phyloP scores from a whole-genome alignment of 306 rosid species.

The Fragaria iinumae region DNA sequence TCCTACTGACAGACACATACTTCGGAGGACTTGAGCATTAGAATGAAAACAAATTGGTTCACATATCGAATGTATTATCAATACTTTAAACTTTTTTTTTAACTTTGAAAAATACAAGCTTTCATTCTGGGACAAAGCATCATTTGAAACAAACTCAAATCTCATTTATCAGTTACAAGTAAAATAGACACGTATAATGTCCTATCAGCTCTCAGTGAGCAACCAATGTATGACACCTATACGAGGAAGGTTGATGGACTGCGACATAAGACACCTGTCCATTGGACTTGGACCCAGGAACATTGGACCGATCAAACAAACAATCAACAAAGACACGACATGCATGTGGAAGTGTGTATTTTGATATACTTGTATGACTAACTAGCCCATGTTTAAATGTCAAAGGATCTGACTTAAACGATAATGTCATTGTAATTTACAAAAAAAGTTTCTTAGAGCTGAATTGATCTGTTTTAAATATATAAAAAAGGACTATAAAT shows the following conservation, averaged over 20 bases:
- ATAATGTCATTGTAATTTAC: not conserved
- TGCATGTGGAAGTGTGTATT: not conserved
- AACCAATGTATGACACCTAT: no score
- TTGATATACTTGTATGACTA: not conserved
- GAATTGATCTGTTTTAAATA: not conserved
- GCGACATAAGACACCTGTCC: not conserved
- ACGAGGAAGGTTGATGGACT: not conserved
- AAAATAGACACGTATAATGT: not conserved
- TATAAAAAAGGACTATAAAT: not conserved
- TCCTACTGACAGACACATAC: not conserved
- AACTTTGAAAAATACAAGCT: not conserved
- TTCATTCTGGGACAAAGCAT: not conserved
- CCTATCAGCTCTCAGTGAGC: not conserved
- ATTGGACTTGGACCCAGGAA: not conserved
- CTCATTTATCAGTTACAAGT: not conserved
- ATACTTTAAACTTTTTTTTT: not conserved
- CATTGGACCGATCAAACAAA: not conserved
- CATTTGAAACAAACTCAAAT: not conserved
- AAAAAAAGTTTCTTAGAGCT: not conserved
- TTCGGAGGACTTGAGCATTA: not conserved
- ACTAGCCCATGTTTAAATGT: not conserved
- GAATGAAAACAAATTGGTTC: not conserved
- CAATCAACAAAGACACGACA: not conserved
- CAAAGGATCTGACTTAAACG: not conserved
- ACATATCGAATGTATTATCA: not conserved